A percentile compares a stretch with the other conserved stretches of the same genome.
Conservation (phyloP, 306 rosid species). For the Astragalus membranaceus region DNA sequence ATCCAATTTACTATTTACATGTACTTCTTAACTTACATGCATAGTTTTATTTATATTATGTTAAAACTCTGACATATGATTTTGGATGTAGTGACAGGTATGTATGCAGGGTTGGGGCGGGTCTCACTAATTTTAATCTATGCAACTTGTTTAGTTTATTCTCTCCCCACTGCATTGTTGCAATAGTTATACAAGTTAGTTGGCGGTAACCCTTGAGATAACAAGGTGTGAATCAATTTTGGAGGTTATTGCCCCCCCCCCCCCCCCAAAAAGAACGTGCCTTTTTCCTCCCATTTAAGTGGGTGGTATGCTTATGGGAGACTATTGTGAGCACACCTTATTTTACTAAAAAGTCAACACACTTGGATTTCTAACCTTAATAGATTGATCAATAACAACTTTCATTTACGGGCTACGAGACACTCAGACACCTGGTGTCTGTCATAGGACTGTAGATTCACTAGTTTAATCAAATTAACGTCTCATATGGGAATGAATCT, state of each 20-base stretch:
- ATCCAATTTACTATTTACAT: not conserved
- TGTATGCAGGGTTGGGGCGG: not conserved
- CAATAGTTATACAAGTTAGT: not conserved
- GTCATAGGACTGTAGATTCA: no score
- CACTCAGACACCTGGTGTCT: no score
- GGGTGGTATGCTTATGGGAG: not conserved
- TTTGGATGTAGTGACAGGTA: not conserved
- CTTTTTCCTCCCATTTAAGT: not conserved
- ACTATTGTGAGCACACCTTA: not conserved
- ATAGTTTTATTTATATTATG: not conserved
- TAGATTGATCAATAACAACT: no score
- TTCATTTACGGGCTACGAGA: no score
- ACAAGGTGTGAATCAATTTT: not conserved
- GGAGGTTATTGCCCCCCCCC: no score
- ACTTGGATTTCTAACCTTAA: no score
- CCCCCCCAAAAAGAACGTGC: not conserved
- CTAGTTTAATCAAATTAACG: no score
- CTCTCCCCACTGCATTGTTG: not conserved
- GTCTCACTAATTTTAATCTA: not conserved
- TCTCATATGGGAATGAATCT: no score
- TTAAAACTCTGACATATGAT: not conserved
- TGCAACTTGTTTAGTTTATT: not conserved
- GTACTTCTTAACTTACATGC: not conserved
- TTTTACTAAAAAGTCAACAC: not conserved
- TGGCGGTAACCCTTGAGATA: not conserved